Evolutionary conservation across 768 basidiomycete species (phyloP).

Genomic region (Russula virescens): DNA sequence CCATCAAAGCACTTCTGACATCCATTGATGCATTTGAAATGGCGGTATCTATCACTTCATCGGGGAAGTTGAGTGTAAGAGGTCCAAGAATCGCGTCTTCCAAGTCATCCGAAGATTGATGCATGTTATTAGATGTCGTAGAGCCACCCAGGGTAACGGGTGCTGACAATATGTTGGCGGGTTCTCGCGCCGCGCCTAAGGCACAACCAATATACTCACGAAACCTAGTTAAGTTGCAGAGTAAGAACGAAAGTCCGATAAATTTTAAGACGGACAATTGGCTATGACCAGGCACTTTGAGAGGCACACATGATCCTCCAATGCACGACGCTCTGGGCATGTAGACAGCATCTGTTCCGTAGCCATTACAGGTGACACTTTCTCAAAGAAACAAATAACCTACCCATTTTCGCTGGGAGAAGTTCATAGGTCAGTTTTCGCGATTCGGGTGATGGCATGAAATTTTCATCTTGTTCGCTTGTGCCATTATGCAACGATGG

Average conservation of each 20-base stretch:
- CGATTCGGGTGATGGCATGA: constrained; percentile 1
- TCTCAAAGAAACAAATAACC: neutral
- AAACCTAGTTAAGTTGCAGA: constrained; percentile 2
- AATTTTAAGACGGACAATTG: neutral
- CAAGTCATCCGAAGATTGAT: constrained; percentile 2
- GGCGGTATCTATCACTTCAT: constrained; percentile 6
- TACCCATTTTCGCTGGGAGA: constrained; percentile 13
- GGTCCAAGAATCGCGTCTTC: constrained; percentile 5
- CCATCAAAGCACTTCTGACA: constrained; percentile 9
- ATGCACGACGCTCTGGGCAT: constrained; percentile 3
- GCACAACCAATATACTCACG: constrained; percentile 3
- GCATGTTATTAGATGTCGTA: neutral
- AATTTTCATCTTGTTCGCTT: neutral
- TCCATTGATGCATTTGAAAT: constrained; percentile 6
- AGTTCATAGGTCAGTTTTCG: constrained; percentile 1
- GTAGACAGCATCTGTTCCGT: constrained; percentile 2
- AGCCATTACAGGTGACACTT: neutral
- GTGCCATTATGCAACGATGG: neutral
- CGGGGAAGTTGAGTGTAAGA: neutral
- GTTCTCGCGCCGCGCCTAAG: neutral
- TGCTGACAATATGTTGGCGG: neutral
- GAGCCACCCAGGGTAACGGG: neutral
- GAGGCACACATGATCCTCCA: neutral
- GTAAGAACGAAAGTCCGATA: neutral
- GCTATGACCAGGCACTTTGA: constrained; percentile 1